Evolutionary conservation across 176 grass and related monocot species (phyloP).

Genomic region (Hsuehochloa calcarea): DNA sequence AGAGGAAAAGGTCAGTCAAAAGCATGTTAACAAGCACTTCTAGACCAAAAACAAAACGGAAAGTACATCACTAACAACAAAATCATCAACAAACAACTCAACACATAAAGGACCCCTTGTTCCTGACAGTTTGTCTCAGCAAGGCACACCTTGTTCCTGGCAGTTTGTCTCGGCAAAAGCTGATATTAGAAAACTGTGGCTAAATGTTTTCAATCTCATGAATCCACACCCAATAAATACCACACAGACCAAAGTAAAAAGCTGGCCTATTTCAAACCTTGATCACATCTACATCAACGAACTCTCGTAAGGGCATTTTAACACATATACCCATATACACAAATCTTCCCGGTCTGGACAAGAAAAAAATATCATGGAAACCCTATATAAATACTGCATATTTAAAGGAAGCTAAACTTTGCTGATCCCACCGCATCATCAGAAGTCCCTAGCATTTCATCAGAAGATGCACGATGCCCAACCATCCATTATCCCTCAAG

Average conservation of each 20-base stretch:
- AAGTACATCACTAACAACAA: not conserved
- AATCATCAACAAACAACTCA: not conserved
- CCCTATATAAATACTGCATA: not conserved
- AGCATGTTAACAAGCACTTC: constrained; percentile 11
- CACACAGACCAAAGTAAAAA: not conserved
- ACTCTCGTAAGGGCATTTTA: not conserved
- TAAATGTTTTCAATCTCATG: not conserved
- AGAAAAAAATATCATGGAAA: not conserved
- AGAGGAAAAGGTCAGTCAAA: not conserved
- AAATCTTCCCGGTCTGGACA: not conserved
- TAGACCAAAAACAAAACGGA: constrained; percentile 1
- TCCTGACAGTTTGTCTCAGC: not conserved
- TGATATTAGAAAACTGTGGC: not conserved
- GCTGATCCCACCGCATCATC: not conserved
- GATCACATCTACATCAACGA: not conserved
- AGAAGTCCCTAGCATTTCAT: not conserved
- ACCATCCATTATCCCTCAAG: not conserved
- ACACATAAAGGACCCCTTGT: not conserved
- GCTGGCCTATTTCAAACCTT: not conserved
- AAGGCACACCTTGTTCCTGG: not conserved
- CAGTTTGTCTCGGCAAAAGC: not conserved
- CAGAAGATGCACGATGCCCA: not conserved
- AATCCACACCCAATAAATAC: not conserved
- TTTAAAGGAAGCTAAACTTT: not conserved
- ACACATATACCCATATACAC: not conserved